These are phyloP conservation scores for Lasiosphaeria hispida DNA, from an alignment of 495 filamentous ascomycete genomes.

Conservation along the genomic window DNA sequence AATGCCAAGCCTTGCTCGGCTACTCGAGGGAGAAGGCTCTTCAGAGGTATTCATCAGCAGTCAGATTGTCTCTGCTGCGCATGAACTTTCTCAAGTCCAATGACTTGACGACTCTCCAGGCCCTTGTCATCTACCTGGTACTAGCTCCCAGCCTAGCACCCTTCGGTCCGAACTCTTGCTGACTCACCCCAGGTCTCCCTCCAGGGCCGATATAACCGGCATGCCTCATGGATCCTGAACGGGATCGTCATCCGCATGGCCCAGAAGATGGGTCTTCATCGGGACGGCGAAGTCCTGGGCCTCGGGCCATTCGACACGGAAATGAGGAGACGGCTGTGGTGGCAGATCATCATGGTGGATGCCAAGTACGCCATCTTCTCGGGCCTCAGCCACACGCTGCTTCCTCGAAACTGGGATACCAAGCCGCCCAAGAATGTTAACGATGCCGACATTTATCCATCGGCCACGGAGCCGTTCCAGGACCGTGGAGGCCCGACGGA, in stretches of 20 bases:
- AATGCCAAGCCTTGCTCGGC: conserved; percentile 49
- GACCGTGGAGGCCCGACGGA: conserved; percentile 60
- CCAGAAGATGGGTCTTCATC: conserved; percentile 70
- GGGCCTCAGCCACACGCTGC: conserved; percentile 58
- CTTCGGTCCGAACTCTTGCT: conserved; percentile 13
- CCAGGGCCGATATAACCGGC: conserved; percentile 51
- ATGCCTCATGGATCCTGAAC: conserved; percentile 50
- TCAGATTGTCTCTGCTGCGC: conserved; percentile 47
- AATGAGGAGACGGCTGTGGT: conserved; percentile 68
- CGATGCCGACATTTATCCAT: conserved; percentile 57
- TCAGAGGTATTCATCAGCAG: conserved; percentile 40
- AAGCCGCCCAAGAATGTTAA: conserved; percentile 54
- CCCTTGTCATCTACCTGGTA: conserved; percentile 54
- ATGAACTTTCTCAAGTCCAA: conserved; percentile 51
- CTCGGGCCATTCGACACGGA: conserved; percentile 66
- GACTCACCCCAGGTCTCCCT: conserved; percentile 41
- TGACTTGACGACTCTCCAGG: conserved; percentile 53
- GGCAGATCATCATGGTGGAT: conserved; percentile 70
- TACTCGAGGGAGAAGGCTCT: conserved; percentile 41
- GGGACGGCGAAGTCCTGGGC: conserved; percentile 64
- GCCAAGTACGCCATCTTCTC: conserved; percentile 56
- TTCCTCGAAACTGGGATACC: conserved; percentile 48
- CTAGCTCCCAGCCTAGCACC: conserved; percentile 5
- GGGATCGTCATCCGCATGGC: conserved; percentile 64
- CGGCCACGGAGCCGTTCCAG: conserved; percentile 52